phyloP scores from a whole-genome alignment of 768 basidiomycete species.

The Termitomyces bulborhizus region DNA sequence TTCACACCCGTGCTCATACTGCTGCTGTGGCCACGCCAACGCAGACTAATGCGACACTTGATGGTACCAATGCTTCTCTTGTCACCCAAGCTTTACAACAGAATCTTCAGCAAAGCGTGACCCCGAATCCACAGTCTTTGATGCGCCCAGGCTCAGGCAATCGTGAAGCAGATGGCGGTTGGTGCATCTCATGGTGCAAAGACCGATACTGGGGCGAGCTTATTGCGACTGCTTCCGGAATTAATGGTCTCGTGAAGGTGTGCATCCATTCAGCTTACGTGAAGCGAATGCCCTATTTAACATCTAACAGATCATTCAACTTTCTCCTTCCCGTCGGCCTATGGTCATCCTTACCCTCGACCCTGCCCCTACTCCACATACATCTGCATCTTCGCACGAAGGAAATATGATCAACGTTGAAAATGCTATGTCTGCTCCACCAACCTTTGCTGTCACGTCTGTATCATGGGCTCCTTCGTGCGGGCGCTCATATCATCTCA shows the following conservation, averaged over 20 bases:
- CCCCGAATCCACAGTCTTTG: conserved; percentile 10
- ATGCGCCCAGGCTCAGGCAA: conserved; percentile 39
- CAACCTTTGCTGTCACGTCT: conserved; percentile 65
- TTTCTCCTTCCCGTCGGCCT: conserved; percentile 64
- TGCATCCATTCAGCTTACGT: conserved; percentile 4
- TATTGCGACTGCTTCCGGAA: conserved; percentile 71
- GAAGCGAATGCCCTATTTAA: background rate
- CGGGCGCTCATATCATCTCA: conserved; percentile 89
- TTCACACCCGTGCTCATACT: conserved; percentile 43
- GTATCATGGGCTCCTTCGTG: conserved; percentile 94
- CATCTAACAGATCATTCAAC: conserved; percentile 59
- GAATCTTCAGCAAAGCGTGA: conserved; percentile 27
- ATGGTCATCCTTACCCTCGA: conserved; percentile 56
- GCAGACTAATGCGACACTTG: conserved; percentile 49
- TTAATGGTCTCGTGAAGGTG: conserved; percentile 73
- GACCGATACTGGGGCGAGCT: conserved; percentile 95
- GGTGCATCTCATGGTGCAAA: conserved; percentile 94
- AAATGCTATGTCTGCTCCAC: conserved; percentile 25
- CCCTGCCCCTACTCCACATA: conserved; percentile 26
- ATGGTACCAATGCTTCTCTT: conserved; percentile 52
- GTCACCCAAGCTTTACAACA: conserved; percentile 64
- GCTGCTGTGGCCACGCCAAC: conserved; percentile 67
- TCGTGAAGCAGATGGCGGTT: conserved; percentile 85
- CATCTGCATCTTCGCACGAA: conserved; percentile 14
- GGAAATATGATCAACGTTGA: conserved; percentile 16